A percentile compares a stretch with the other conserved stretches of the same genome.
Evolutionary conservation across 2,329 filamentous ascomycete species (phyloP).

Genomic region (Aspergillus latus): DNA sequence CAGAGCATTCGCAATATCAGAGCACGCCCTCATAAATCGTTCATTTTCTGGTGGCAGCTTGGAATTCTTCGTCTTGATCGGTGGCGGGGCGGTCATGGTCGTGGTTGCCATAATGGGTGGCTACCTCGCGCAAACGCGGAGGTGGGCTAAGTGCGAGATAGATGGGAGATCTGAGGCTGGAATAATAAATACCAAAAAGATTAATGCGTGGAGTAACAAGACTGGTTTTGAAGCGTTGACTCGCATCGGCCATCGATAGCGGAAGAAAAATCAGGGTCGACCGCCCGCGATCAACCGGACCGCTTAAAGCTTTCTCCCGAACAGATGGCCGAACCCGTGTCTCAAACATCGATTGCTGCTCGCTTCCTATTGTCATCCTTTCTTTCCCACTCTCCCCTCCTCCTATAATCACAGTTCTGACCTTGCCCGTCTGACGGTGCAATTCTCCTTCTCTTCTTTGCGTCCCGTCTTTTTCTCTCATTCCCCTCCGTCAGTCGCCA

Average conservation of each 20-base stretch:
- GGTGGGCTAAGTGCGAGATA: not conserved
- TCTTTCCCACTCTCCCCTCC: constrained; percentile 14
- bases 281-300: constrained; percentile 32
- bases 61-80: constrained; percentile 62
- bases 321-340: constrained; percentile 29
- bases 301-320: constrained; percentile 42
- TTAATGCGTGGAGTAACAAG: not conserved
- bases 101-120: constrained; percentile 58
- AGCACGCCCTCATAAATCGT: constrained; percentile 88
- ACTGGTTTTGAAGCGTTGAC: not conserved
- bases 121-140: constrained; percentile 17
- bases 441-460: constrained; percentile 20
- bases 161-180: not conserved
- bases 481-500: constrained; percentile 40
- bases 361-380: constrained; percentile 23
- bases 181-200: not conserved
- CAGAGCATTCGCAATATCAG: constrained; percentile 88
- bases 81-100: constrained; percentile 59
- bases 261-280: constrained; percentile 26
- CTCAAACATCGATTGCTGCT: constrained; percentile 22
- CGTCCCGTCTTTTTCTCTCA: constrained; percentile 12
- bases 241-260: not conserved
- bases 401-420: constrained; percentile 17
- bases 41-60: constrained; percentile 91
- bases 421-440: constrained; percentile 20